These are phyloP conservation scores for Mallotus nudiflorus DNA, from an alignment of 345 rosid genomes.

Conservation along the genomic window DNA sequence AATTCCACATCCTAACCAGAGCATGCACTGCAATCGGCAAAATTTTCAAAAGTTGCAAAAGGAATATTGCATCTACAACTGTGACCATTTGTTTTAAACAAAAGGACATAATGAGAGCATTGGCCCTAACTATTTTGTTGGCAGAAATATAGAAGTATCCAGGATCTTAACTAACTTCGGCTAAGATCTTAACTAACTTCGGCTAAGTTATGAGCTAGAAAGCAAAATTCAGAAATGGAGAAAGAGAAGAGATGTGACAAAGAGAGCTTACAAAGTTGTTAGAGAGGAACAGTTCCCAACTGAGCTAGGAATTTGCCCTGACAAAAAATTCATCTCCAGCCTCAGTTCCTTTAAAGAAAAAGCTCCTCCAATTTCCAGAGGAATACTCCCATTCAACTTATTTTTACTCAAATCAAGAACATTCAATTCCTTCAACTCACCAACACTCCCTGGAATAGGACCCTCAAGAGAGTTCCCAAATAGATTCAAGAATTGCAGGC, in stretches of 20 bases:
- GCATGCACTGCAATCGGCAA: neutral
- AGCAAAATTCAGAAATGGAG: constrained; percentile 14
- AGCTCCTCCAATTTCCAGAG: constrained; percentile 67
- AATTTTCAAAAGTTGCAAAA: neutral
- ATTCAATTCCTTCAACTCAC: constrained; percentile 52
- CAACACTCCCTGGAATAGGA: constrained; percentile 50
- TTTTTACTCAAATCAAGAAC: constrained; percentile 79
- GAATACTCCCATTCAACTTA: constrained; percentile 65
- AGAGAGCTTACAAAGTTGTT: constrained; percentile 62
- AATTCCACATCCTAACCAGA: neutral
- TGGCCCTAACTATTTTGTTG: neutral
- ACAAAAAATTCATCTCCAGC: constrained; percentile 54
- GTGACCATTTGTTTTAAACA: too few species aligned
- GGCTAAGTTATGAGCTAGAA: neutral
- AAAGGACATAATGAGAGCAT: too few species aligned
- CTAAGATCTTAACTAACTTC: neutral
- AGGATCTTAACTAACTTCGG: constrained; percentile 10
- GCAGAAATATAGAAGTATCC: neutral
- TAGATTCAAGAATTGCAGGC: constrained; percentile 59
- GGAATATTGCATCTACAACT: neutral
- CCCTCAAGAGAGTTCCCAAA: constrained; percentile 66
- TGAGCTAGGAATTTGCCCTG: constrained; percentile 66
- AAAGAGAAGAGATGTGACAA: neutral
- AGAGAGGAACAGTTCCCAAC: constrained; percentile 60
- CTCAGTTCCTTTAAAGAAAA: constrained; percentile 65